These are phyloP conservation scores for Phallus indusiatus DNA, from an alignment of 768 basidiomycete genomes.

Conservation along the genomic window DNA sequence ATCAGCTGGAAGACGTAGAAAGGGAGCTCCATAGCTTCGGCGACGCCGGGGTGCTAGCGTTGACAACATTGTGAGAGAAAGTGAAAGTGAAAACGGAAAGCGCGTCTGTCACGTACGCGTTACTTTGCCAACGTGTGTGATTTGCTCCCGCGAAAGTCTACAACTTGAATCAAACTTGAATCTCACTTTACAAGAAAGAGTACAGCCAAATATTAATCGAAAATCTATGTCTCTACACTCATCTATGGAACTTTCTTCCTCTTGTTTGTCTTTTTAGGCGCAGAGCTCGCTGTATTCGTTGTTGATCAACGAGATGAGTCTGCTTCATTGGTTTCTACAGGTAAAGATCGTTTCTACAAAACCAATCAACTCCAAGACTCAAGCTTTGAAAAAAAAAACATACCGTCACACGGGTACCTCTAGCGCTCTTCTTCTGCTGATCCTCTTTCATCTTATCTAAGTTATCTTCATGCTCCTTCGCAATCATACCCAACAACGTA, in stretches of 20 bases:
- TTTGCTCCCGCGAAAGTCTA: no score
- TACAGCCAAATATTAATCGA: background rate
- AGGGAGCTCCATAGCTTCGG: no score
- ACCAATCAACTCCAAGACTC: no score
- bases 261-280: slow-evolving; percentile 1
- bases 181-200: no score
- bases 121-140: no score
- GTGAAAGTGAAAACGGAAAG: no score
- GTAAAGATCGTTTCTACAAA: slow-evolving; percentile 2
- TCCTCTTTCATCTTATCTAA: slow-evolving; percentile 44
- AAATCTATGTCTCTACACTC: background rate
- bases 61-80: no score
- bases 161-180: no score
- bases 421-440: slow-evolving; percentile 59
- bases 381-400: background rate
- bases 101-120: no score
- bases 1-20: no score
- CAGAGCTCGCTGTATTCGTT: slow-evolving; percentile 14
- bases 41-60: no score
- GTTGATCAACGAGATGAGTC: slow-evolving; percentile 31
- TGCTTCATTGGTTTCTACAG: background rate
- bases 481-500: slow-evolving; percentile 81
- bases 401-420: slow-evolving; percentile 24
- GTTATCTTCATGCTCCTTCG: slow-evolving; percentile 62
- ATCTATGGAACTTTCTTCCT: background rate